phyloP scores from a whole-genome alignment of 192 early-diverging fungal genomes.

The Coemansia sp. region DNA sequence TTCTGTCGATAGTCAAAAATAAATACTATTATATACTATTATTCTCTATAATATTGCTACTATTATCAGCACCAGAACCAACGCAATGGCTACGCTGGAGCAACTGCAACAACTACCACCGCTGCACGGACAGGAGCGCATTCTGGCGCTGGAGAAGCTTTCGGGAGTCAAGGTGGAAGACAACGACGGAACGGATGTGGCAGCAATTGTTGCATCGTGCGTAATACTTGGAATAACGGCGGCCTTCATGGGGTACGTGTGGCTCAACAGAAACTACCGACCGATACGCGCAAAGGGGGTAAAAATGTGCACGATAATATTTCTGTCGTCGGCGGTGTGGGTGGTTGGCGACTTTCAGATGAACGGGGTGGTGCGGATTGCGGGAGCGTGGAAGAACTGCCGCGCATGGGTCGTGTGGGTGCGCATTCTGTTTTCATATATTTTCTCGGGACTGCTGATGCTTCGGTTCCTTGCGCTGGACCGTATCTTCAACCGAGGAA shows the following conservation, averaged over 20 bases:
- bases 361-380: conserved; percentile 17
- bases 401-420: conserved; percentile 35
- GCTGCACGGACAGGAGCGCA: conserved; percentile 21
- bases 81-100: conserved; percentile 10
- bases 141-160: conserved; percentile 16
- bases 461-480: conserved; percentile 28
- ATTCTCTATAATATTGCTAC: not conserved
- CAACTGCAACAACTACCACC: conserved; percentile 17
- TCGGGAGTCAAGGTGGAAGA: conserved; percentile 3
- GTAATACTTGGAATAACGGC: conserved; percentile 11
- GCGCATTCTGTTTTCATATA: conserved; percentile 21
- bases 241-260: conserved; percentile 18
- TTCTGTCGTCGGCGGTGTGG: conserved; percentile 9
- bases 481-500: conserved; percentile 33
- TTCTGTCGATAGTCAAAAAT: too few species aligned
- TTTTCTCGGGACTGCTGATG: conserved; percentile 19
- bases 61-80: not conserved
- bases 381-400: conserved; percentile 26
- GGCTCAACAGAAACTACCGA: conserved; percentile 26
- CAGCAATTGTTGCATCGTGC: conserved; percentile 3
- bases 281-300: conserved; percentile 32
- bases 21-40: not conserved
- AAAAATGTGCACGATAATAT: conserved; percentile 31
- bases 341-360: conserved; percentile 25
- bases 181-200: conserved; percentile 21